A percentile compares a stretch with the other conserved stretches of the same genome.
Evolutionary conservation across 2,329 filamentous ascomycete species (phyloP).

Genomic region (Venturia carpophila): DNA sequence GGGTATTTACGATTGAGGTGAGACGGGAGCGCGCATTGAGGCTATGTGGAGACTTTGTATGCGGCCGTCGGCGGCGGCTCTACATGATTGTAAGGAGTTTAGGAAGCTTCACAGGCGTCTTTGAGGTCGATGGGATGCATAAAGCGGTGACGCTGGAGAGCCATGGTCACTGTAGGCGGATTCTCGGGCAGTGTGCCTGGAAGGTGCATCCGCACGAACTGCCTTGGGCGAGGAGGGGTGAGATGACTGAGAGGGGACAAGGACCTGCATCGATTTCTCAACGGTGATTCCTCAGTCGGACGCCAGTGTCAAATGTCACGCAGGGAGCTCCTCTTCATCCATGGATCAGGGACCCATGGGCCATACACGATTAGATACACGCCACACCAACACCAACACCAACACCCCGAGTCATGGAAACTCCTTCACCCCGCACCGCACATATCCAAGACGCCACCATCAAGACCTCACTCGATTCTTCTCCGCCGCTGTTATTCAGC

Average conservation of each 20-base stretch:
- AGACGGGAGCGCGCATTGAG: not conserved
- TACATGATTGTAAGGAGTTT: not conserved
- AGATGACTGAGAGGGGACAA: too few relatives aligned
- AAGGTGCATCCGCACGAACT: not conserved
- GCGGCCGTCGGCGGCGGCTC: not conserved
- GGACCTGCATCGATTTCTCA: not conserved
- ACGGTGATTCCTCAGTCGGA: not conserved
- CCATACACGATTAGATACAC: too few relatives aligned
- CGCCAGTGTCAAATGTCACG: not conserved
- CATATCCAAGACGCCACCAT: not conserved
- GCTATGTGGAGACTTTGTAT: not conserved
- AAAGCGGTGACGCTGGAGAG: slow-evolving; percentile 10
- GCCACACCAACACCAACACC: too few relatives aligned
- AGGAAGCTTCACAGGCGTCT: not conserved
- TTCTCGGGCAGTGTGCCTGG: slow-evolving; percentile 4
- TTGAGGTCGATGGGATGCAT: not conserved
- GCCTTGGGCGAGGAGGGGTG: not conserved
- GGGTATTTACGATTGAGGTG: not conserved
- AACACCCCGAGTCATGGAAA: not conserved
- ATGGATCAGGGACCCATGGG: not conserved
- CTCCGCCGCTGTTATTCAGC: not conserved
- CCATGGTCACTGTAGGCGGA: not conserved
- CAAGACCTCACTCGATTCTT: not conserved
- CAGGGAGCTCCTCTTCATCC: not conserved
- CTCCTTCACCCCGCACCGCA: not conserved